Conservation (phyloP, 2,329 filamentous ascomycete genomes). For the Cladophialophora immunda region DNA sequence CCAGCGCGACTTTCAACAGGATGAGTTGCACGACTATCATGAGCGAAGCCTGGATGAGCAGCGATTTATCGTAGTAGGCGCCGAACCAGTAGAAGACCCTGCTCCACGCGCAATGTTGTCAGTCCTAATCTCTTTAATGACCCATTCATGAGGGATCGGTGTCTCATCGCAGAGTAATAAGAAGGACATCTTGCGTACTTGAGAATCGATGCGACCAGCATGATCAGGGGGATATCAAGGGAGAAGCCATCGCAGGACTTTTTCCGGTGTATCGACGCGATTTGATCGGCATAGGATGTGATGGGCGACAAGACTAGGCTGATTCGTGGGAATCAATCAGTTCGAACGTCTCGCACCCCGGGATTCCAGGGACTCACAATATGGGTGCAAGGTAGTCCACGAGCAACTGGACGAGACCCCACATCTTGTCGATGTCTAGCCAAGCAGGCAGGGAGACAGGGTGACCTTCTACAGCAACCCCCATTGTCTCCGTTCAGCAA, state of each 20-base stretch:
- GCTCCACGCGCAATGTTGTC: background rate
- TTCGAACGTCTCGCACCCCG: background rate
- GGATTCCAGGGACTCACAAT: constrained; percentile 50
- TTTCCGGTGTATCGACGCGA: constrained; percentile 68
- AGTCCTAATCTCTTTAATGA: background rate
- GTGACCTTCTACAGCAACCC: constrained; percentile 5
- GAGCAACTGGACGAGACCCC: constrained; percentile 36
- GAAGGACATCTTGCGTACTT: constrained; percentile 58
- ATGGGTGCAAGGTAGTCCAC: constrained; percentile 59
- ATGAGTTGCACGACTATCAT: constrained; percentile 68
- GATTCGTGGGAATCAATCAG: background rate
- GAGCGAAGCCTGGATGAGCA: constrained; percentile 67
- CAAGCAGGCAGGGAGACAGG: background rate
- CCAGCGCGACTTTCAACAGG: constrained; percentile 68
- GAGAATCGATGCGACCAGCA: constrained; percentile 70
- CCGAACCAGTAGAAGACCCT: constrained; percentile 74
- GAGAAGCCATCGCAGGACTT: constrained; percentile 71
- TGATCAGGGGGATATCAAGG: constrained; percentile 72
- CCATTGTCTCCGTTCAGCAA: constrained; percentile 6
- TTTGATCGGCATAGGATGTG: constrained; percentile 73
- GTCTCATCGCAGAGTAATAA: no score
- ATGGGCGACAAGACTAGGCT: constrained; percentile 70
- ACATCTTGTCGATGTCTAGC: constrained; percentile 25
- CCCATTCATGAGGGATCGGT: background rate
- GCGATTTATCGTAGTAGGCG: constrained; percentile 65